Percentiles rank a stretch among this genome's conserved stretches.
These are phyloP conservation scores for Apophysomyces trapeziformis DNA, from an alignment of 371 early-diverging fungal genomes.

Conservation along the genomic window DNA sequence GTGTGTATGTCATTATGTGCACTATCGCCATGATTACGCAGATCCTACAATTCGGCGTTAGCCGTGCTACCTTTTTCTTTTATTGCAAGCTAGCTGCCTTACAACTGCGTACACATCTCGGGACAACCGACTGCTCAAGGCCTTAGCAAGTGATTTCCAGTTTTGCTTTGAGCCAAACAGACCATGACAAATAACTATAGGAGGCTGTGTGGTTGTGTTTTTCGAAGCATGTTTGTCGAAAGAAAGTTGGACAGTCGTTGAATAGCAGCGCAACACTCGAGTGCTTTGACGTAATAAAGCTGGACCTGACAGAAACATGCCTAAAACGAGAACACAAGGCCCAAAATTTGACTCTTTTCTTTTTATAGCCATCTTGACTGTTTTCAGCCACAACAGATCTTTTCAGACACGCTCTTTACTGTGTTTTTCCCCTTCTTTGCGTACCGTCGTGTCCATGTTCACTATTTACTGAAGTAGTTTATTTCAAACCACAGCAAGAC, in stretches of 20 bases:
- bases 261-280: neutral
- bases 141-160: slow-evolving; percentile 85
- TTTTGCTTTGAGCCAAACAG: slow-evolving; percentile 96
- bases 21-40: slow-evolving; percentile 95
- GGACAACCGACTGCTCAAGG: slow-evolving; percentile 62
- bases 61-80: neutral
- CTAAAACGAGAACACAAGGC: too few relatives aligned
- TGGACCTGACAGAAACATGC: too few relatives aligned
- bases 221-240: slow-evolving; percentile 31
- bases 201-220: slow-evolving; percentile 14
- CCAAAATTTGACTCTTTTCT: too few relatives aligned
- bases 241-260: slow-evolving; percentile 20
- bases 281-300: too few relatives aligned
- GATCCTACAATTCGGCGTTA: slow-evolving; percentile 76
- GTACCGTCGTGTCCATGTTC: too few relatives aligned
- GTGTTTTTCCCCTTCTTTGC: too few relatives aligned
- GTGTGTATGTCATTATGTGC: slow-evolving; percentile 70
- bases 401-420: too few relatives aligned
- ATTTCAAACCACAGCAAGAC: too few relatives aligned
- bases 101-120: slow-evolving; percentile 70
- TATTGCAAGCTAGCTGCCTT: slow-evolving; percentile 16
- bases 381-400: too few relatives aligned
- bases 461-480: too few relatives aligned
- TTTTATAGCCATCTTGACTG: too few relatives aligned
- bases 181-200: slow-evolving; percentile 71